A percentile compares a stretch with the other conserved stretches of the same genome.
Evolutionary conservation across 169 alveolate species (phyloP).

Genomic region (Plasmodium knowlesi): DNA sequence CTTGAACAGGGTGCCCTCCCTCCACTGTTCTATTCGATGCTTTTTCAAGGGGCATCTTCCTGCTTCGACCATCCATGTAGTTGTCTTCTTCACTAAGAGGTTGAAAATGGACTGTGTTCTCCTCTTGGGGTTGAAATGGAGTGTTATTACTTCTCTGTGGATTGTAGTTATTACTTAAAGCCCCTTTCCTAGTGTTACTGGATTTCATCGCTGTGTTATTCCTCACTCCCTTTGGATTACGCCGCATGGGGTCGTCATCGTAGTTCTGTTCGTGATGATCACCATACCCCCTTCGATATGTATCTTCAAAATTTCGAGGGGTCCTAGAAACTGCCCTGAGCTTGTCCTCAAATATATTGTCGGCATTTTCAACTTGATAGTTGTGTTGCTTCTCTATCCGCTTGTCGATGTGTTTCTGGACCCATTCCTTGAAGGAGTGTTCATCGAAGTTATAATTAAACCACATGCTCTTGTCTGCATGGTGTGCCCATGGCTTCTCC

Average conservation of each 20-base stretch:
- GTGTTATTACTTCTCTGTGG: background rate
- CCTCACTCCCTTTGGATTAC: background rate
- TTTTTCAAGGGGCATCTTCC: background rate
- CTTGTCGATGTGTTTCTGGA: slow-evolving; percentile 59
- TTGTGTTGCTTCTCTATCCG: slow-evolving; percentile 38
- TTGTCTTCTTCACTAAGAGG: background rate
- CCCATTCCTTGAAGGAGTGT: slow-evolving; percentile 60
- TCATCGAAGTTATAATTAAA: slow-evolving; percentile 71
- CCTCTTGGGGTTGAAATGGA: background rate
- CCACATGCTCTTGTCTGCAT: slow-evolving; percentile 67
- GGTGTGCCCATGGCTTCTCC: slow-evolving; percentile 66
- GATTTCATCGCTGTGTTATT: slow-evolving; percentile 7
- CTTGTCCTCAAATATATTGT: slow-evolving; percentile 39
- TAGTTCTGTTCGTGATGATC: background rate
- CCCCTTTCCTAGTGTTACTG: background rate
- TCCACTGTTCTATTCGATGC: background rate
- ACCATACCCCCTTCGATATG: background rate
- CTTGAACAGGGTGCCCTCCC: background rate
- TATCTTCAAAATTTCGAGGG: slow-evolving; percentile 6
- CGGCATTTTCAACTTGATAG: slow-evolving; percentile 63
- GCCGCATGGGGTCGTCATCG: background rate
- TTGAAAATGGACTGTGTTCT: background rate
- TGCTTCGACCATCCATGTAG: background rate
- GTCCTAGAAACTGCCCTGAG: background rate
- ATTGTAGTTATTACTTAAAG: background rate